A percentile compares a stretch with the other conserved stretches of the same genome.
Conservation (phyloP, 129 eudicot species). For the Saussurea involucrata region DNA sequence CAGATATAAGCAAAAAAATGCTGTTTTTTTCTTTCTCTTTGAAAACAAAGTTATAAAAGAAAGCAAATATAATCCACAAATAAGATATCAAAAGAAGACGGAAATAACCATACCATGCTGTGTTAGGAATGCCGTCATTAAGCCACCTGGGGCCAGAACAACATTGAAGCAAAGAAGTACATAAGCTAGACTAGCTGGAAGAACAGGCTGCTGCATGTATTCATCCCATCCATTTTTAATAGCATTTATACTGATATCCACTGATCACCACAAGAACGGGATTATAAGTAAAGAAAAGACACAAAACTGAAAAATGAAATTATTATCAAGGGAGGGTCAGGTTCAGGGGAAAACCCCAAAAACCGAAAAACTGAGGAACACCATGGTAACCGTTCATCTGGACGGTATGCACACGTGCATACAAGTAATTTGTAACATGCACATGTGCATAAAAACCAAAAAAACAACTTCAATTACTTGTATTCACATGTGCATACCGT, state of each 20-base stretch:
- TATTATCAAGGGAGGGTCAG: too few species aligned
- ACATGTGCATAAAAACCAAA: too few species aligned
- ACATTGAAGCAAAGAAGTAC: conserved; percentile 92
- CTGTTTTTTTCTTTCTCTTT: not conserved
- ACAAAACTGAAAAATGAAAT: not conserved
- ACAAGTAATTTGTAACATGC: too few species aligned
- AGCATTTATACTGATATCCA: conserved; percentile 54
- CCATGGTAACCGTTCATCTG: too few species aligned
- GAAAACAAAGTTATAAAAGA: not conserved
- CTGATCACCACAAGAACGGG: conserved; percentile 32
- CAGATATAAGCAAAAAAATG: not conserved
- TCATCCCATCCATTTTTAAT: conserved; percentile 91
- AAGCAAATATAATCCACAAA: not conserved
- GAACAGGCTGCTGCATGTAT: conserved; percentile 96
- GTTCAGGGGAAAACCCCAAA: too few species aligned
- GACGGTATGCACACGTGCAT: too few species aligned
- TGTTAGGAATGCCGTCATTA: conserved; percentile 96
- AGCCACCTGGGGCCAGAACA: conserved; percentile 89
- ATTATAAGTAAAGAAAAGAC: conserved; percentile 4
- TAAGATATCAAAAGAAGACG: not conserved
- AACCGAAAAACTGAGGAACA: too few species aligned
- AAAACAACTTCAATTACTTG: too few species aligned
- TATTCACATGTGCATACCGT: too few species aligned
- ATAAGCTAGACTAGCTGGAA: conserved; percentile 98
- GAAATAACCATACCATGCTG: conserved; percentile 67